phyloP scores from a whole-genome alignment of 2,329 filamentous ascomycete species.

The Colletotrichum tropicale region DNA sequence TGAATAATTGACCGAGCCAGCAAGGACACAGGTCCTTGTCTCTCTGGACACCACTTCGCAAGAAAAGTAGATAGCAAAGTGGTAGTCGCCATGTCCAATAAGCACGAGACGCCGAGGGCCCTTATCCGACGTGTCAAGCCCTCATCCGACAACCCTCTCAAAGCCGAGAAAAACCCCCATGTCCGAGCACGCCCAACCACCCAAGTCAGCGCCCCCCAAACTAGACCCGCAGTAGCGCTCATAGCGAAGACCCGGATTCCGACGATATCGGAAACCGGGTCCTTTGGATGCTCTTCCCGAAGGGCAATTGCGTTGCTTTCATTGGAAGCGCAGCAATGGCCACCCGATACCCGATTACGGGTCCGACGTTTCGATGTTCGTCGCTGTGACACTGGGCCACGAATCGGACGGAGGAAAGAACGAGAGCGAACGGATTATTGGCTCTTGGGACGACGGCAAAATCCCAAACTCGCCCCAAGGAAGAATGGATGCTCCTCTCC shows the following conservation, averaged over 20 bases:
- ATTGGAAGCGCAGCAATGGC: not conserved
- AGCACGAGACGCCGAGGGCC: not conserved
- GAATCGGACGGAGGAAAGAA: not conserved
- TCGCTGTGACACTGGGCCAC: not conserved
- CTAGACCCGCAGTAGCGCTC: not conserved
- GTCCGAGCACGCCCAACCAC: not conserved
- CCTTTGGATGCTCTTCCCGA: not conserved
- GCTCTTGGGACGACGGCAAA: not conserved
- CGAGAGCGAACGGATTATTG: not conserved
- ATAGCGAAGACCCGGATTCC: not conserved
- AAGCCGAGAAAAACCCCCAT: not conserved
- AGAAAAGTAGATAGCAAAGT: not conserved
- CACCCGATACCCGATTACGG: slow-evolving; percentile 1
- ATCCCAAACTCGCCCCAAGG: not conserved
- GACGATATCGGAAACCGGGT: slow-evolving; percentile 3
- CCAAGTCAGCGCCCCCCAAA: not conserved
- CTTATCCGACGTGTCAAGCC: slow-evolving; percentile 7
- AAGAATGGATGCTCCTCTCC: not conserved
- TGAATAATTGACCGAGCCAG: not conserved
- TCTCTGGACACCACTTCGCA: not conserved
- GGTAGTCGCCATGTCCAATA: not conserved
- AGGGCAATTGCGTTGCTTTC: not conserved
- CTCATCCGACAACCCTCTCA: slow-evolving; percentile 3
- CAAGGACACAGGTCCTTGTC: not conserved
- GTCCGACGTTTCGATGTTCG: slow-evolving; percentile 4